A percentile compares a stretch with the other conserved stretches of the same genome.
Conservation (phyloP, 768 basidiomycete species). For the Boletus pseudopeckii region DNA sequence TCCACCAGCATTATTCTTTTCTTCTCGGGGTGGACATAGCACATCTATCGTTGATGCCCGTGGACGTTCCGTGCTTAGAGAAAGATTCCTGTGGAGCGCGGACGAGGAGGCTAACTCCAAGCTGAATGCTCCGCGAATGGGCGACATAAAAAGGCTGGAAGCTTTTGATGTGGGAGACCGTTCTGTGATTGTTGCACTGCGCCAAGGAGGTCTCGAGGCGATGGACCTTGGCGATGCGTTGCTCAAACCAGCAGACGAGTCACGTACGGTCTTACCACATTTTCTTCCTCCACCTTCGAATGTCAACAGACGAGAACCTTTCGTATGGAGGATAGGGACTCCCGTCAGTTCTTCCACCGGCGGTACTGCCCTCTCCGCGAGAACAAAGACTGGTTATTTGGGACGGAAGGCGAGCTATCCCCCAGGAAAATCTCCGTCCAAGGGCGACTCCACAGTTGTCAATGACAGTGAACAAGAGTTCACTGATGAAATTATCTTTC, state of each 20-base stretch:
- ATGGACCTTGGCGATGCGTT: constrained; percentile 79
- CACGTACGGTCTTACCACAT: constrained; percentile 66
- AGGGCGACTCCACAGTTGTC: constrained; percentile 45
- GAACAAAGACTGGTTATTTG: constrained; percentile 39
- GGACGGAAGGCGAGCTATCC: constrained; percentile 50
- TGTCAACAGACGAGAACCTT: constrained; percentile 68
- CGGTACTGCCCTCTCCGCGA: constrained; percentile 40
- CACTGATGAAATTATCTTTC: constrained; percentile 70
- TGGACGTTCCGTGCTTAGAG: constrained; percentile 79
- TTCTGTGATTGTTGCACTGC: constrained; percentile 79
- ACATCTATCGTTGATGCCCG: constrained; percentile 85
- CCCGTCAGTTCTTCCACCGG: constrained; percentile 48
- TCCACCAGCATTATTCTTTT: constrained; percentile 83
- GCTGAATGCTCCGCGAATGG: constrained; percentile 48
- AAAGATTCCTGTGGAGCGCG: constrained; percentile 73
- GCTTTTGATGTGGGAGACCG: constrained; percentile 75
- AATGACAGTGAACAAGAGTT: constrained; percentile 53
- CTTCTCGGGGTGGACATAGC: constrained; percentile 86
- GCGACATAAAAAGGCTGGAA: constrained; percentile 80
- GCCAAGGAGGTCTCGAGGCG: constrained; percentile 81
- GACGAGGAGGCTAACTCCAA: constrained; percentile 51
- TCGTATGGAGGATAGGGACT: constrained; percentile 81
- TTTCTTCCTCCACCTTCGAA: constrained; percentile 60
- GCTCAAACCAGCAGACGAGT: constrained; percentile 75
- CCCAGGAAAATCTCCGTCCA: constrained; percentile 46